A percentile compares a stretch with the other conserved stretches of the same genome.
phyloP scores from a whole-genome alignment of 192 early-diverging fungal species.

The Coemansia sp. region DNA sequence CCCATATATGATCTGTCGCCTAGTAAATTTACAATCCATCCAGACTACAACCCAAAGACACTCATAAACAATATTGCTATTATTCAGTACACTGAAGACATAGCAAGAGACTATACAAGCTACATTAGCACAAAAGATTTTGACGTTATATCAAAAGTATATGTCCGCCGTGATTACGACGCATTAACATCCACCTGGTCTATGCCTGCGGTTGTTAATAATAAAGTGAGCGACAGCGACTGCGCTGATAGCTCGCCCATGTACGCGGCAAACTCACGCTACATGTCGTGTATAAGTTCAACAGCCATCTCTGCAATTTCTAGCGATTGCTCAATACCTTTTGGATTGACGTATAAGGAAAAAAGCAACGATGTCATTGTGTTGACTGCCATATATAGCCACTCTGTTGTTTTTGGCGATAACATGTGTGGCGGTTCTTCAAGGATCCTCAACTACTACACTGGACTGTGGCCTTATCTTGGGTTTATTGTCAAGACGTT shows the following conservation, averaged over 20 bases:
- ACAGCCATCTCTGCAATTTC: neutral
- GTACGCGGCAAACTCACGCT: neutral
- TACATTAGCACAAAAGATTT: neutral
- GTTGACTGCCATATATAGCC: conserved; percentile 11
- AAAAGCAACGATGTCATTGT: neutral
- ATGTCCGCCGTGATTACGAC: neutral
- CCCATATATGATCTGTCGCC: neutral
- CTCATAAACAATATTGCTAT: conserved; percentile 29
- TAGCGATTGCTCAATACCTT: conserved; percentile 14
- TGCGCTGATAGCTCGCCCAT: neutral
- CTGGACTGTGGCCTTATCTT: conserved; percentile 14
- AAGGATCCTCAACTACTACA: conserved; percentile 19
- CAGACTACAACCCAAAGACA: conserved; percentile 15
- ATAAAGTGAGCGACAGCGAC: neutral
- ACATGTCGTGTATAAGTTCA: neutral
- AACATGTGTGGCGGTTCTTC: conserved; percentile 1
- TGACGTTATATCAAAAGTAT: neutral
- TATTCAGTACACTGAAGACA: neutral
- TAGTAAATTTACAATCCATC: conserved; percentile 11
- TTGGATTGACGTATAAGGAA: conserved; percentile 11
- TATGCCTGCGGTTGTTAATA: neutral
- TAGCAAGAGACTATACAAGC: neutral
- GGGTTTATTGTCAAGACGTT: conserved; percentile 1
- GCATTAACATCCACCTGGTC: neutral
- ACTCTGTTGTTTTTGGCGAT: conserved; percentile 13